Percentiles rank a stretch among this genome's conserved stretches.
Conservation (phyloP, 179 eudicot genomes). For the Camellia oleifera region DNA sequence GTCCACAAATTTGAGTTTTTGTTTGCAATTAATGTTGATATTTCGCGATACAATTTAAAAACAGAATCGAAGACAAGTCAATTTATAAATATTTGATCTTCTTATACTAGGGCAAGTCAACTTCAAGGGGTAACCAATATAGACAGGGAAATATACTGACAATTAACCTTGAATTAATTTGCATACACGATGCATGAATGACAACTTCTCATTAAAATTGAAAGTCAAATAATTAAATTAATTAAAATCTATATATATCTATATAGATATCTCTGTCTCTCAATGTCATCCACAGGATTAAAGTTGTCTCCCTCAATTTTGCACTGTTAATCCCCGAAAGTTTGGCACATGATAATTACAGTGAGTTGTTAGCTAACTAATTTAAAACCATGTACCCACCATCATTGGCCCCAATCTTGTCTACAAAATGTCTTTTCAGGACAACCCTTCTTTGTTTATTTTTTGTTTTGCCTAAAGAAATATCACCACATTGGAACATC, state of each 20-base stretch:
- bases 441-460: background rate
- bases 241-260: background rate
- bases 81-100: no score
- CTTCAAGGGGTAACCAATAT: background rate
- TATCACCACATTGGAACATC: background rate
- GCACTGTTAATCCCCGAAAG: background rate
- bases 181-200: background rate
- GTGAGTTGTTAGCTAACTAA: background rate
- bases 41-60: no score
- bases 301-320: constrained; percentile 2
- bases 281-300: constrained; percentile 9
- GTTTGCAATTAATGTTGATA: no score
- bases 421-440: background rate
- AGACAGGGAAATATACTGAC: background rate
- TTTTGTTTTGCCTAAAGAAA: no score
- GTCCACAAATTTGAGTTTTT: no score
- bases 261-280: background rate
- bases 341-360: constrained; percentile 15
- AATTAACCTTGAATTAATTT: background rate
- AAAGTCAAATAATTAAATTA: background rate
- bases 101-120: no score
- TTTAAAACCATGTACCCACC: background rate
- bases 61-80: no score
- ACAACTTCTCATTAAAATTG: background rate
- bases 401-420: background rate